A percentile compares a stretch with the other conserved stretches of the same genome.
phyloP scores from a whole-genome alignment of 1,139 yeast genomes.

The Hyphopichia fennica region DNA sequence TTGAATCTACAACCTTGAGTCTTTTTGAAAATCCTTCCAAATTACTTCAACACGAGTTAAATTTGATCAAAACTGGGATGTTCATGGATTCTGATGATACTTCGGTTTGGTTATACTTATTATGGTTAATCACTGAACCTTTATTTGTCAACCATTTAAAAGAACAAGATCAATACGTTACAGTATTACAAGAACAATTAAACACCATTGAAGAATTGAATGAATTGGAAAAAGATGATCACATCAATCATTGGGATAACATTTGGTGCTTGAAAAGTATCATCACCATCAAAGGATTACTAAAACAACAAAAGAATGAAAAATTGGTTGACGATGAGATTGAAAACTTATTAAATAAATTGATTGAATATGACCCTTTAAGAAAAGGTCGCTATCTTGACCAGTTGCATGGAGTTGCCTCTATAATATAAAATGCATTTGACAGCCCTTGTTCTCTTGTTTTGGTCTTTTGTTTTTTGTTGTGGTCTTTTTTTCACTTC shows the following conservation, averaged over 20 bases:
- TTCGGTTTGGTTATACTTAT: slow-evolving; percentile 85
- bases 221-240: slow-evolving; percentile 58
- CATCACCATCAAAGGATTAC: slow-evolving; percentile 41
- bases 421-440: background rate
- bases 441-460: too few relatives aligned
- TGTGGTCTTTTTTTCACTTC: too few relatives aligned
- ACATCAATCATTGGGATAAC: slow-evolving; percentile 52
- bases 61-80: slow-evolving; percentile 76
- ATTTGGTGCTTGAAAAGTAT: slow-evolving; percentile 68
- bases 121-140: slow-evolving; percentile 71
- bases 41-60: slow-evolving; percentile 59
- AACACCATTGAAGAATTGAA: slow-evolving; percentile 53
- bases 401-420: slow-evolving; percentile 18
- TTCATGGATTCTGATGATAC: slow-evolving; percentile 94
- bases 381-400: slow-evolving; percentile 61
- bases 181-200: slow-evolving; percentile 40
- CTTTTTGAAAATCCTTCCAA: slow-evolving; percentile 24
- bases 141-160: slow-evolving; percentile 37
- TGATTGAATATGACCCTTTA: slow-evolving; percentile 67
- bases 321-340: slow-evolving; percentile 23
- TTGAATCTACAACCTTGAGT: slow-evolving; percentile 16
- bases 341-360: slow-evolving; percentile 31
- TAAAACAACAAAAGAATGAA: slow-evolving; percentile 16
- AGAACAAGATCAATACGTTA: slow-evolving; percentile 16
- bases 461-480: too few relatives aligned